A percentile compares a stretch with the other conserved stretches of the same genome.
These are phyloP conservation scores for Astraeus odoratus DNA, from an alignment of 768 basidiomycete genomes.

Conservation along the genomic window DNA sequence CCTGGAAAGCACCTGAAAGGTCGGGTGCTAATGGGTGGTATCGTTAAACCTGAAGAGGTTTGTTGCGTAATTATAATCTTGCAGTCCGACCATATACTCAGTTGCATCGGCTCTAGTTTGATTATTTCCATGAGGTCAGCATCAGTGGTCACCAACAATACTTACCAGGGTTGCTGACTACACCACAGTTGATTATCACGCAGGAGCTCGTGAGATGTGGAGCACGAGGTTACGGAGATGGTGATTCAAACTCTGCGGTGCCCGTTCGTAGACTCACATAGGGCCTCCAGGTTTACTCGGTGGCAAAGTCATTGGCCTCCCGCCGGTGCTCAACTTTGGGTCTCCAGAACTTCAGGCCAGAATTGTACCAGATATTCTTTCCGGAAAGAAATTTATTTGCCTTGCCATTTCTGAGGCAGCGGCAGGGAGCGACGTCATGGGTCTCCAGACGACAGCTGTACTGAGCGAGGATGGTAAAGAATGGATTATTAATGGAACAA, in stretches of 20 bases:
- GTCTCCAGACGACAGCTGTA: conserved; percentile 53
- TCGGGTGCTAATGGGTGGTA: conserved; percentile 61
- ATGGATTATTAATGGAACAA: conserved; percentile 69
- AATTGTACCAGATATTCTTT: conserved; percentile 44
- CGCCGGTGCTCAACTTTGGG: conserved; percentile 66
- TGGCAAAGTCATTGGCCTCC: conserved; percentile 64
- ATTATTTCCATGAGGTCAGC: conserved; percentile 66
- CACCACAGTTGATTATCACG: conserved; percentile 46
- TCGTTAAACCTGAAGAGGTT: conserved; percentile 72
- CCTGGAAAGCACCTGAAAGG: conserved; percentile 85
- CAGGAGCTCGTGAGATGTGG: conserved; percentile 54
- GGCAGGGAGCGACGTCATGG: conserved; percentile 64
- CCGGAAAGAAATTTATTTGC: conserved; percentile 63
- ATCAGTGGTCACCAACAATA: conserved; percentile 19
- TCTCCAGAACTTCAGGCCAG: conserved; percentile 43
- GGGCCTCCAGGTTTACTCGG: conserved; percentile 33
- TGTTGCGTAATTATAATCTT: conserved; percentile 9
- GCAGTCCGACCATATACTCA: conserved; percentile 3
- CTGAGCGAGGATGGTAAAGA: conserved; percentile 61
- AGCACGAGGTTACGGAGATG: conserved; percentile 64
- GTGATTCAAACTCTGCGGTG: conserved; percentile 17
- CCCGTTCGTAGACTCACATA: not conserved
- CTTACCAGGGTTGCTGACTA: not conserved
- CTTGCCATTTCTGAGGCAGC: conserved; percentile 74
- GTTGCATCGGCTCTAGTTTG: conserved; percentile 36